phyloP scores from a whole-genome alignment of 2,329 filamentous ascomycete genomes.

The Claviceps cyperi region DNA sequence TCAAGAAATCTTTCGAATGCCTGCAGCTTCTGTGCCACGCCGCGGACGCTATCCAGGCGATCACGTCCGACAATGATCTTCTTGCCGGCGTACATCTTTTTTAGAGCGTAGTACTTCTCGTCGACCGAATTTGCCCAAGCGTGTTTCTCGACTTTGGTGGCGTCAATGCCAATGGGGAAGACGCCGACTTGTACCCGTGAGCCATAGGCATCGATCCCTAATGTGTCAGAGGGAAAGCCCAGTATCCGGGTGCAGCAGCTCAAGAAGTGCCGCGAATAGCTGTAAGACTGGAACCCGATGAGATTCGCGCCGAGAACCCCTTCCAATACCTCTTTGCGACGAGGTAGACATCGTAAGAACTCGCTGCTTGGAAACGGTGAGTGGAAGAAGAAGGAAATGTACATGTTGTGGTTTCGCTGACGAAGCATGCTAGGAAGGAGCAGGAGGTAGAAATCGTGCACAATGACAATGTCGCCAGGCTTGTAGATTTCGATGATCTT shows the following conservation, averaged over 20 bases:
- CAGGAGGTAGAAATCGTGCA: conserved; percentile 91
- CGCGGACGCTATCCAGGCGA: conserved; percentile 81
- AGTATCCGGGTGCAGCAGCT: conserved; percentile 87
- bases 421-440: conserved; percentile 78
- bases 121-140: conserved; percentile 60
- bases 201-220: conserved; percentile 79
- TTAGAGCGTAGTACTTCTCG: conserved; percentile 58
- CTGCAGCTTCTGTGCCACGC: conserved; percentile 90
- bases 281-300: conserved; percentile 89
- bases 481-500: conserved; percentile 79
- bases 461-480: conserved; percentile 79
- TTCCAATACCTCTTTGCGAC: conserved; percentile 79
- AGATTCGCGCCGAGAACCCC: conserved; percentile 85
- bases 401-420: conserved; percentile 74
- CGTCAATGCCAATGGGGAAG: conserved; percentile 90
- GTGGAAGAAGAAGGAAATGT: conserved; percentile 90
- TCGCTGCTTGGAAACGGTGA: conserved; percentile 93
- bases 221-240: conserved; percentile 74
- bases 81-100: conserved; percentile 69
- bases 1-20: conserved; percentile 89
- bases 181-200: conserved; percentile 81
- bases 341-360: conserved; percentile 76
- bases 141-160: conserved; percentile 57
- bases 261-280: conserved; percentile 86
- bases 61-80: conserved; percentile 93